Conservation (phyloP, 345 rosid genomes). For the Abelmoschus esculentus region DNA sequence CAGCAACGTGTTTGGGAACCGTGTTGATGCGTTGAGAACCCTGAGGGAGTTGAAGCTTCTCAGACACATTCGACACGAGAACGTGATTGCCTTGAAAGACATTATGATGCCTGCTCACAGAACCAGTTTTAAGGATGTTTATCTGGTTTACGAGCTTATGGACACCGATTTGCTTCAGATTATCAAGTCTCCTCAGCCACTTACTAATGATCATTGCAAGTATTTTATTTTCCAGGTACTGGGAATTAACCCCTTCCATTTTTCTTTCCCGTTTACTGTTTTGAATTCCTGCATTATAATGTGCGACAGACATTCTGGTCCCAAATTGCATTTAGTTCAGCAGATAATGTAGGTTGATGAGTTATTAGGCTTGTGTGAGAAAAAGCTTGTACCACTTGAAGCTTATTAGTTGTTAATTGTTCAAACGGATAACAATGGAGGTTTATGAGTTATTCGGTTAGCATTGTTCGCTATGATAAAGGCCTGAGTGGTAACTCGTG, state of each 20-base stretch:
- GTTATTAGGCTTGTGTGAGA: not conserved
- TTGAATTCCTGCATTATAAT: not conserved
- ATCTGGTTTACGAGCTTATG: conserved; percentile 56
- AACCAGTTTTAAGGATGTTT: conserved; percentile 67
- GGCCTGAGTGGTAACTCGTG: too few relatives aligned
- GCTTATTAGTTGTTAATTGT: too few relatives aligned
- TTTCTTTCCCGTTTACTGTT: not conserved
- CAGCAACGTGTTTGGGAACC: conserved; percentile 70
- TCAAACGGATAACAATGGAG: too few relatives aligned
- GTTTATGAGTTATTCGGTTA: too few relatives aligned
- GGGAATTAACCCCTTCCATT: not conserved
- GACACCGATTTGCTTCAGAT: too few relatives aligned
- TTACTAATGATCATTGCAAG: too few relatives aligned
- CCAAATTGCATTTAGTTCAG: not conserved
- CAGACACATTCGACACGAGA: conserved; percentile 72
- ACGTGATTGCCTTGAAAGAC: conserved; percentile 80
- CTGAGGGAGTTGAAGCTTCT: conserved; percentile 75
- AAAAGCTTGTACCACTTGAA: too few relatives aligned
- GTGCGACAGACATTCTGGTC: not conserved
- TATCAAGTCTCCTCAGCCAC: too few relatives aligned
- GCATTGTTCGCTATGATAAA: too few relatives aligned
- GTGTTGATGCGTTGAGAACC: conserved; percentile 53
- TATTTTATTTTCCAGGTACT: conserved; percentile 48
- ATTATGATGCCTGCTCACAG: conserved; percentile 63
- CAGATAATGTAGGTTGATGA: not conserved